These are phyloP conservation scores for Lanmaoa rubissima DNA, from an alignment of 768 basidiomycete species.

Conservation along the genomic window DNA sequence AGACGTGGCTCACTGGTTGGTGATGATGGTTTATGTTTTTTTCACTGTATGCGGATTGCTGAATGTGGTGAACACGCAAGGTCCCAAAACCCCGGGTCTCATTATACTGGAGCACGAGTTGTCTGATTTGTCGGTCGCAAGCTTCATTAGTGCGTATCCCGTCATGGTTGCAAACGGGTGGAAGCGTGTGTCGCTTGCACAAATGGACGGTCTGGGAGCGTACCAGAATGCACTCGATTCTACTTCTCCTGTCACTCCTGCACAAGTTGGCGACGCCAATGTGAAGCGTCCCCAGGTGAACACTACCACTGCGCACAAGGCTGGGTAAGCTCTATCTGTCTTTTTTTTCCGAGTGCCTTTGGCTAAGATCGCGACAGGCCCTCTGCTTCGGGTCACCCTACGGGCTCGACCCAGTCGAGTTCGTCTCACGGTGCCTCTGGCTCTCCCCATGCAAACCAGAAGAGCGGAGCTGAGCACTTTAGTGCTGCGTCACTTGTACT, in stretches of 20 bases:
- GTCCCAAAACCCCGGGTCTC: slow-evolving; percentile 74
- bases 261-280: slow-evolving; percentile 18
- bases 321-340: slow-evolving; percentile 4
- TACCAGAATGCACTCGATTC: slow-evolving; percentile 48
- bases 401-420: slow-evolving; percentile 6
- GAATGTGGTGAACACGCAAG: slow-evolving; percentile 26
- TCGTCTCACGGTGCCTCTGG: slow-evolving; percentile 15
- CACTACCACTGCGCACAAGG: slow-evolving; percentile 1
- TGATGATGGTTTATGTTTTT: not conserved
- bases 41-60: not conserved
- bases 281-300: slow-evolving; percentile 18
- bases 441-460: slow-evolving; percentile 32
- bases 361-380: slow-evolving; percentile 6
- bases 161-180: slow-evolving; percentile 67
- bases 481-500: slow-evolving; percentile 21
- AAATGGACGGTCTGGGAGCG: slow-evolving; percentile 36
- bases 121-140: slow-evolving; percentile 52
- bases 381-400: not conserved
- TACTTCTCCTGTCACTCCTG: slow-evolving; percentile 28
- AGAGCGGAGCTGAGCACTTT: slow-evolving; percentile 32
- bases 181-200: slow-evolving; percentile 58
- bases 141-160: slow-evolving; percentile 67
- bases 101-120: slow-evolving; percentile 86
- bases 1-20: slow-evolving; percentile 55
- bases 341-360: not conserved